Evolutionary conservation across 164 flowering plant species (phyloP), one percentile per base, ranked within the genome.

Genomic region (Kingdonia uniflora): DNA sequence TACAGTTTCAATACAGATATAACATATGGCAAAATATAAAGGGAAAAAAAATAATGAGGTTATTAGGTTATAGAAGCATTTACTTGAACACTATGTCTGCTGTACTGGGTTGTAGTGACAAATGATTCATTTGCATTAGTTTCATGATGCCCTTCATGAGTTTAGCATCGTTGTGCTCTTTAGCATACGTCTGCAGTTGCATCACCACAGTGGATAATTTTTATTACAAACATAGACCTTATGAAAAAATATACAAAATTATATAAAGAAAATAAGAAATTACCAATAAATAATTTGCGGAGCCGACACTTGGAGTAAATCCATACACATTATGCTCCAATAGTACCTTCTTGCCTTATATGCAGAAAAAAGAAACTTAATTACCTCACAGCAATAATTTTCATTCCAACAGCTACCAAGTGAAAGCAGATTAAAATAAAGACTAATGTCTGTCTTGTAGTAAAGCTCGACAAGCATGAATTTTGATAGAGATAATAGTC

Each of bases 41-140:
- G 17, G 11, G 15, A 41, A 41, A 41, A 41, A 37, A 37, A 0
- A 37, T 7, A 0, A 37, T 7, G 40, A 37, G 7, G 40, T 37
- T 16, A 41, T 1, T 14, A 16, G 17, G 4, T 41, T 41, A 41
- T 41, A 14, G 16, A 41, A 41, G 12, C n/a, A 14, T 37, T n/a
- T 70, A 94, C 99, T 96, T 87, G 77, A 85, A 87, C 52, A 89
- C 81, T 54, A 89, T 76, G 74, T 94, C 99, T 40, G 96, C 97
- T 13, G 97, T 94, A 44, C 87, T 79, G 66, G 99, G 77, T 64
- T 89, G 96, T 64, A 85, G 40, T 20, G 87, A 83, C 45, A 94
- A 57, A 64, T 65, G 68, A 71, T 89, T 94, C 66, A 46, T 72
- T 64, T 80, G 80, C 70, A 89, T 20, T 45, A 81, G 77, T 49